Percentiles rank a stretch among this genome's conserved stretches.
Evolutionary conservation across 2,329 filamentous ascomycete genomes (phyloP).

Genomic region (Septoria linicola): DNA sequence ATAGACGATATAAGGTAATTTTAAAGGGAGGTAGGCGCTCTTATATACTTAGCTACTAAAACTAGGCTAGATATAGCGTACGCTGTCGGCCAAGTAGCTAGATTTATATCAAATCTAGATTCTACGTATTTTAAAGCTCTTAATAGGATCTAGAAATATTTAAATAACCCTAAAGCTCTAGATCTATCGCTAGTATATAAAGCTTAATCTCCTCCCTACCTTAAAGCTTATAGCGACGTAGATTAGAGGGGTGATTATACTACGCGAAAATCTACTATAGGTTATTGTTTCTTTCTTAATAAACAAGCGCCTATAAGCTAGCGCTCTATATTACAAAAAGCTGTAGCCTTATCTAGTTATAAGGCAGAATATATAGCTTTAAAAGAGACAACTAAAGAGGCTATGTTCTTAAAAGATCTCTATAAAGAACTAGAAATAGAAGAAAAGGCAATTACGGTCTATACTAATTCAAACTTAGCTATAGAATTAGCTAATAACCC

Average conservation of each 20-base stretch:
- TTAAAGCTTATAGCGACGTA: slow-evolving; percentile 1
- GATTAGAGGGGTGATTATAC: slow-evolving; percentile 15
- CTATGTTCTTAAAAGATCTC: slow-evolving; percentile 15
- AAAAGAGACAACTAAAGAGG: slow-evolving; percentile 14
- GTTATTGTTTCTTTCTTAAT: no score
- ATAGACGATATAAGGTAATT: slow-evolving; percentile 6
- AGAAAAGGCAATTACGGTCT: slow-evolving; percentile 1
- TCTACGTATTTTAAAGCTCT: slow-evolving; percentile 10
- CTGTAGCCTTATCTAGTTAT: slow-evolving; percentile 10
- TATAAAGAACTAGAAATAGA: slow-evolving; percentile 11
- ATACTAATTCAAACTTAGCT: slow-evolving; percentile 3
- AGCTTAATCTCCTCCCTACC: not conserved
- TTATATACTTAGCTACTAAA: slow-evolving; percentile 1
- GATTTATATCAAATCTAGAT: slow-evolving; percentile 10
- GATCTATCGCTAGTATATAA: slow-evolving; percentile 7
- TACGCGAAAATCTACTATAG: not conserved
- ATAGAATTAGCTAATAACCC: slow-evolving; percentile 15
- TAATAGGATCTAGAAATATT: slow-evolving; percentile 15
- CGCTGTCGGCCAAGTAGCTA: slow-evolving; percentile 3
- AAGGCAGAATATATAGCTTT: slow-evolving; percentile 12
- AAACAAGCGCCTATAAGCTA: no score
- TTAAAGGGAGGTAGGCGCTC: slow-evolving; percentile 4
- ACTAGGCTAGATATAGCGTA: slow-evolving; percentile 3
- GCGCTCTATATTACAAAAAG: slow-evolving; percentile 1
- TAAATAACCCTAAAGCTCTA: slow-evolving; percentile 9